Evolutionary conservation across 2,329 filamentous ascomycete species (phyloP), one percentile per base, ranked within the genome.

Genomic region (Thielaviopsis populi): DNA sequence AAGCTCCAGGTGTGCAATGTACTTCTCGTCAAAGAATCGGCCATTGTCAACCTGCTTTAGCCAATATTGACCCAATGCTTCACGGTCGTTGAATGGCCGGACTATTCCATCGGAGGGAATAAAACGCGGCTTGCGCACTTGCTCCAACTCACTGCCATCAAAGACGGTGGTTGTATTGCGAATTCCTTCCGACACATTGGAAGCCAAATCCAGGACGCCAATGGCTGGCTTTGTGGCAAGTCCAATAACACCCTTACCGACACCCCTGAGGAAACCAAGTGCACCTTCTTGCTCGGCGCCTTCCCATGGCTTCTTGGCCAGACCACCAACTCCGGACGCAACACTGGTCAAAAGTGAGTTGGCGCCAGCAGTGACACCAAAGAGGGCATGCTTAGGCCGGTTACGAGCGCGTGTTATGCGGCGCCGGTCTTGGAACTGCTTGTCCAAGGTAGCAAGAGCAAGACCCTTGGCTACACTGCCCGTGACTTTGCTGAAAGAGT

Each of bases 101-200:
- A 99, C 91, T 66, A 99, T 89, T 48, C 94, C 94, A 72, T 99
- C 92, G 50, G 86, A 83, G 17, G 90, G 89, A 66, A 99, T 90
- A 76, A 95, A 96, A 19, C 94, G 88, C 5, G 91, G 88, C 61
- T 95, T 82, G n/a, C 94, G 89, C 27, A 96, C 91, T 59, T 94
- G 90, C 70, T 99, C 95, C 6, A 99, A 85, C 62, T 95, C 94
- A 66, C 92, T 88, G 30, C 89, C 88, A 71, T 99, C 94, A 73
- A 99, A 99, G 22, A 99, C 94, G 0, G 94, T 99, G 0, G 95
- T 99, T 0, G 94, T 99, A 76, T 99, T 99, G 71, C 94, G 91
- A 63, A 99, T 95, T 62, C 94, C 94, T 75, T 99, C 94, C 30
- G 91, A 92, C 69, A 99, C 87, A 73, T 96, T 97, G 71, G 91